Evolutionary conservation across 2,329 filamentous ascomycete species (phyloP).

Genomic region (Coniochaeta hoffmannii): DNA sequence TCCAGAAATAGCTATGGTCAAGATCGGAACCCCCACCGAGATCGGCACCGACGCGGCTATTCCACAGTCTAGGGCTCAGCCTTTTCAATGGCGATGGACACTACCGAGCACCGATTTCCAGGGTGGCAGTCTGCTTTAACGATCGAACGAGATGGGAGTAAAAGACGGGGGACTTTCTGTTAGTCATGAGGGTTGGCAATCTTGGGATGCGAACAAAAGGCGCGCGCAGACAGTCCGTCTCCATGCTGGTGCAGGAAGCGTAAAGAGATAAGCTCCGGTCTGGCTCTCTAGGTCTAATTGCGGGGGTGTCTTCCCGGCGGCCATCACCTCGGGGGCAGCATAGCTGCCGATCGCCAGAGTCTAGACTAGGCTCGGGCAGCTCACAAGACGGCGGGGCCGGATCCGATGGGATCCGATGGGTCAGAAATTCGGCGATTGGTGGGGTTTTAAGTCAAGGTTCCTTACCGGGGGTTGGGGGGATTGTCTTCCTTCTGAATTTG

Average conservation of each 20-base stretch:
- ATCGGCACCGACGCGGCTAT: background rate
- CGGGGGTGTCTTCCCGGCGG: background rate
- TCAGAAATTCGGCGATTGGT: background rate
- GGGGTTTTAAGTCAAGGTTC: background rate
- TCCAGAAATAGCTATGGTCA: background rate
- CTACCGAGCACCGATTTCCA: background rate
- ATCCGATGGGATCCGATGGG: background rate
- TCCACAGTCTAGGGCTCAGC: background rate
- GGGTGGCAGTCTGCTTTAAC: background rate
- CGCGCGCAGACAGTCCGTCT: no score
- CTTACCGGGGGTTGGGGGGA: background rate
- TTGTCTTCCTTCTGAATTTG: background rate
- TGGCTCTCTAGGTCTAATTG: background rate
- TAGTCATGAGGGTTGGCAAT: background rate
- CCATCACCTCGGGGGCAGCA: background rate
- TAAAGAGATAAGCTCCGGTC: background rate
- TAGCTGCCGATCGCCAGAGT: background rate
- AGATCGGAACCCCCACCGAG: background rate
- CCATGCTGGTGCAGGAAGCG: background rate
- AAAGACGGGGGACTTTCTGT: background rate
- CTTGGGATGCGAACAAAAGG: background rate
- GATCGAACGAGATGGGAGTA: background rate
- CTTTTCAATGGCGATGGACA: no score
- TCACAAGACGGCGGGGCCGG: background rate
- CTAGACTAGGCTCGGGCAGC: background rate